Evolutionary conservation across 371 early-diverging fungal genomes (phyloP).

Genomic region (Haplosporangium sp.): DNA sequence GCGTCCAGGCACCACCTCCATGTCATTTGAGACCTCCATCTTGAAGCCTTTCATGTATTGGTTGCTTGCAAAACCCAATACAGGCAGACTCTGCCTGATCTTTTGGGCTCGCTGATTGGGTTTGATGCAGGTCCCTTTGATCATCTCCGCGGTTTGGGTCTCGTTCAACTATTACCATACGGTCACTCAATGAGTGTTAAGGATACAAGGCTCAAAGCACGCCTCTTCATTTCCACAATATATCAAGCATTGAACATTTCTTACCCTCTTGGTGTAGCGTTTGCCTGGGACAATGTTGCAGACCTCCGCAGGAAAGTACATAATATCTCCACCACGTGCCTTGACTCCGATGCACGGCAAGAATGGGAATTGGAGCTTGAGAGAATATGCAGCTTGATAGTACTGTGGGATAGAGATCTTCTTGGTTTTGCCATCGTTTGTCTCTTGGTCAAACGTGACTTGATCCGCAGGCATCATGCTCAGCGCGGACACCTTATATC

Average conservation of each 20-base stretch:
- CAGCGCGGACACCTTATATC: slow-evolving; percentile 66
- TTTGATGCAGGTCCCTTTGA: slow-evolving; percentile 73
- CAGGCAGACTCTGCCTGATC: slow-evolving; percentile 39
- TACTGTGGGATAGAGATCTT: slow-evolving; percentile 73
- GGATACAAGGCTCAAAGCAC: neutral
- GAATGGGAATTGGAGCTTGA: slow-evolving; percentile 67
- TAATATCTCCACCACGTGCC: slow-evolving; percentile 47
- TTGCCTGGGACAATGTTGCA: slow-evolving; percentile 76
- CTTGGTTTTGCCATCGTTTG: slow-evolving; percentile 44
- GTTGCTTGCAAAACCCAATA: slow-evolving; percentile 47
- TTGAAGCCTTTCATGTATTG: slow-evolving; percentile 58
- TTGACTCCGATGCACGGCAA: slow-evolving; percentile 78
- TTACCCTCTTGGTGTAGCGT: slow-evolving; percentile 65
- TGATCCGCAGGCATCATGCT: slow-evolving; percentile 63
- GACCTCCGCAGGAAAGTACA: slow-evolving; percentile 78
- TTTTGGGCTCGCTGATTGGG: slow-evolving; percentile 64
- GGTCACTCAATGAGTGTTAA: neutral
- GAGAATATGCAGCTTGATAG: slow-evolving; percentile 68
- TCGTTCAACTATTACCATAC: slow-evolving; percentile 61
- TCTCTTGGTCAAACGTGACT: slow-evolving; percentile 65
- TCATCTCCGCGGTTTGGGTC: slow-evolving; percentile 80
- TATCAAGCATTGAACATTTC: neutral
- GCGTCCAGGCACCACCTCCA: slow-evolving; percentile 70
- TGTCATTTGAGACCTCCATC: slow-evolving; percentile 63
- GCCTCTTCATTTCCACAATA: neutral